Conservation (phyloP, 192 early-diverging fungal species). For the Chytriomyces hyalinus region DNA sequence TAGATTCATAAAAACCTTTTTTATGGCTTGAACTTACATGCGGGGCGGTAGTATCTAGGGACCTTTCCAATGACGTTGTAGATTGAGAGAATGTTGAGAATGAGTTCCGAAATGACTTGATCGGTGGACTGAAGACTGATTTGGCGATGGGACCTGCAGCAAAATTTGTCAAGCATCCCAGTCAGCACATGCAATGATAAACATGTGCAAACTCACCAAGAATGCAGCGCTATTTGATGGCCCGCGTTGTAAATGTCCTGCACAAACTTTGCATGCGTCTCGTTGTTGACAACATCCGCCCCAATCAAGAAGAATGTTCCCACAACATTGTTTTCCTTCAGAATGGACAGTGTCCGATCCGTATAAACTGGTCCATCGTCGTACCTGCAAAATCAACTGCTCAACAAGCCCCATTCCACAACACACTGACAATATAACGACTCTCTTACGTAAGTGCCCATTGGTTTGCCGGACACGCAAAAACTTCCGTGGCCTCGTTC, state of each 20-base stretch:
- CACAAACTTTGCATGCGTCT: constrained; percentile 47
- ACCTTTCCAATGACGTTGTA: constrained; percentile 39
- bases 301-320: constrained; percentile 65
- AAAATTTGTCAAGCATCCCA: neutral
- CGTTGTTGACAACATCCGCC: constrained; percentile 44
- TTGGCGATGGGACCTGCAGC: constrained; percentile 24
- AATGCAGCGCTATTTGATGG: constrained; percentile 52
- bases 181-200: neutral
- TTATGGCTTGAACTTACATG: constrained; percentile 54
- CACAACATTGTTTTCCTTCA: constrained; percentile 31
- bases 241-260: constrained; percentile 56
- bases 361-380: constrained; percentile 32
- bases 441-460: constrained; percentile 25
- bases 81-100: constrained; percentile 32
- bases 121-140: constrained; percentile 18
- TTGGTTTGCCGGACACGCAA: constrained; percentile 3
- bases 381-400: constrained; percentile 11
- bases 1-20: neutral
- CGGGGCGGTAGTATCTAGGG: constrained; percentile 68
- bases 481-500: constrained; percentile 30
- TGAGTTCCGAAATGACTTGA: constrained; percentile 28
- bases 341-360: neutral
- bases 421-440: neutral
- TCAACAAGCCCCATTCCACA: neutral
- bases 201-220: constrained; percentile 15